Base-by-base conservation (phyloP, 345 rosid genomes). In the Balakata baccata region DNA sequence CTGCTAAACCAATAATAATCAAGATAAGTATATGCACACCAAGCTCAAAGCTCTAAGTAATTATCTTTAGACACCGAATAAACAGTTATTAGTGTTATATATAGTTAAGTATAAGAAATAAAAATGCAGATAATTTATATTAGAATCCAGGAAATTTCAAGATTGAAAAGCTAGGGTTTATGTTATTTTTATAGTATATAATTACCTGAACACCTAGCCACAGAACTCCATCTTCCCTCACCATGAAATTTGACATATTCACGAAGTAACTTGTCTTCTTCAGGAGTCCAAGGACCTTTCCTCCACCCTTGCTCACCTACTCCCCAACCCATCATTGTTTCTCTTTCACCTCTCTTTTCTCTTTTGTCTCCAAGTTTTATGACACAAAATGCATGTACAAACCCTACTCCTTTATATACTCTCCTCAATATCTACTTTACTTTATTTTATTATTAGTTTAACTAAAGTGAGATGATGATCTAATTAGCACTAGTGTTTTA, bases 251-350 rank as follows among this genome's bases (percentile, higher is more conserved):
- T 79, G n/a, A 92, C 88, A 79, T 90, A 80, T 69, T 87, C 87
- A 5, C 20, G 68, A 2, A 94, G 87, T 76, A 92, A 71, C 78
- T 80, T 87, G 70, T 92, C 97, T 73, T 90, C 98, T 80, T 88
- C 87, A 47, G 89, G 84, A 75, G 96, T 88, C 98, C 98, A 92
- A 61, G 94, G 97, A 41, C 97, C 97, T 52, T 91, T 89, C 83
- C 92, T 86, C 88, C 88, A 87, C 17, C 81, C 90, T 83, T 85
- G 81, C 18, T 78, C 82, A 56, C 68, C 74, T 73, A 41, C 68
- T 74, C 77, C 87, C 92, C 91, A 85, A 70, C 80, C 81, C 85
- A 74, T 78, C 85, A 81, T 69, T 61, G 34, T 66, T 56, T 65
- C 13, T 54, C 52, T 71, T 49, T 70, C 75, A 68, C 66, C 73